A percentile compares a stretch with the other conserved stretches of the same genome.
These are phyloP conservation scores for Saccharomycopsis selenospora DNA, from an alignment of 805 yeast genomes.

Conservation along the genomic window DNA sequence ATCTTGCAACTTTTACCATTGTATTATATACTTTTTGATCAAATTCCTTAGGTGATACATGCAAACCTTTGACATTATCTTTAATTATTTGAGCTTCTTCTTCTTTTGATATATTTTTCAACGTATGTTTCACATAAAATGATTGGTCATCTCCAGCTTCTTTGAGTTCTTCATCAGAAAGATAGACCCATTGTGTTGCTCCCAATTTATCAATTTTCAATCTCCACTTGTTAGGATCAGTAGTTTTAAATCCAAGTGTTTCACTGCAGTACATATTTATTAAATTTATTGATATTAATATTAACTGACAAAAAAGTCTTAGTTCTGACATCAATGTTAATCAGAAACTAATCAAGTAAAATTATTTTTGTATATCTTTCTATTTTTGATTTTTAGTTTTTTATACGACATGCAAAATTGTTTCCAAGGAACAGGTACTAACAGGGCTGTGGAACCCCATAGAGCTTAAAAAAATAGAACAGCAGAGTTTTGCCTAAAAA, in stretches of 20 bases:
- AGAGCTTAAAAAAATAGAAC: too few species aligned
- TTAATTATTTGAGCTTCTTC: slow-evolving; percentile 27
- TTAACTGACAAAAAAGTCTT: too few species aligned
- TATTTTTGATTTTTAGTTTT: too few species aligned
- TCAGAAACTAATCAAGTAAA: too few species aligned
- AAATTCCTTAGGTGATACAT: background rate
- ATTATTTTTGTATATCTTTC: too few species aligned
- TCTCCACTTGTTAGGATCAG: slow-evolving; percentile 74
- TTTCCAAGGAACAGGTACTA: too few species aligned
- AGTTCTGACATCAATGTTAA: too few species aligned
- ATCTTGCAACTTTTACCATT: slow-evolving; percentile 55
- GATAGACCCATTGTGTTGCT: slow-evolving; percentile 73
- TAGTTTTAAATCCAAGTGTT: slow-evolving; percentile 51
- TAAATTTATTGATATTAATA: too few species aligned
- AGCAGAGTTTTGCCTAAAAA: too few species aligned
- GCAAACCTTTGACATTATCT: background rate
- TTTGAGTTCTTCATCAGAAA: slow-evolving; percentile 31
- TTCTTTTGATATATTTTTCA: slow-evolving; percentile 28
- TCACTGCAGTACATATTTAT: slow-evolving; percentile 51
- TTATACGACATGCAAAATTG: too few species aligned
- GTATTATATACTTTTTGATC: background rate
- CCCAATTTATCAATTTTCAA: slow-evolving; percentile 65
- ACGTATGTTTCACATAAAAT: slow-evolving; percentile 44
- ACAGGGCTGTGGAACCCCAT: too few species aligned
- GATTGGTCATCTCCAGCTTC: slow-evolving; percentile 40